A percentile compares a stretch with the other conserved stretches of the same genome.
Conservation (phyloP, 495 filamentous ascomycete species). For the Annulohypoxylon stygium region DNA sequence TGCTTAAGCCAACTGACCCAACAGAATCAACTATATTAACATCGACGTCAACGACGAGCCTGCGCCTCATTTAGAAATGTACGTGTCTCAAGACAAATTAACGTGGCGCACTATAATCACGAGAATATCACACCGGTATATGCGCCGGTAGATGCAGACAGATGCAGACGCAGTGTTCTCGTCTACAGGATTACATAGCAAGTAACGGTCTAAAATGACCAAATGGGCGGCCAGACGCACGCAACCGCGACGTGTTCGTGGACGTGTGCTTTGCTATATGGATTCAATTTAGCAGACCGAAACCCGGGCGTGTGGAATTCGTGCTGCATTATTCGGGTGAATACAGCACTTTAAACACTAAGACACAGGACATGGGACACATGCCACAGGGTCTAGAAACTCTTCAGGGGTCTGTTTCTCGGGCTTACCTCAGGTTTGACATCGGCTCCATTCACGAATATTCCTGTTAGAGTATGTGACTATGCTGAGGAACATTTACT, state of each 20-base stretch:
- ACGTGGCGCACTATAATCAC: neutral
- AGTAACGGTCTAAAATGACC: neutral
- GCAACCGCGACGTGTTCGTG: constrained; percentile 36
- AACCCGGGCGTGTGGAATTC: constrained; percentile 36
- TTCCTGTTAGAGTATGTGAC: neutral
- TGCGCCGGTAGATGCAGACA: neutral
- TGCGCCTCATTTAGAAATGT: neutral
- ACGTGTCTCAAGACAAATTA: constrained; percentile 1
- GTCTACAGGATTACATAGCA: neutral
- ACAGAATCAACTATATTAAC: too few relatives aligned
- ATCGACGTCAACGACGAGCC: too few relatives aligned
- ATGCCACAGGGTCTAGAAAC: neutral
- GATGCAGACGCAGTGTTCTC: constrained; percentile 3
- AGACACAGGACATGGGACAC: constrained; percentile 14
- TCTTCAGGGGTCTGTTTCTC: constrained; percentile 23
- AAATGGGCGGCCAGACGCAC: constrained; percentile 34
- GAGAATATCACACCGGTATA: constrained; percentile 26
- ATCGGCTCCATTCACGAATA: neutral
- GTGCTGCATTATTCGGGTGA: constrained; percentile 34
- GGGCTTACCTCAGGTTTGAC: neutral
- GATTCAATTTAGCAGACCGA: constrained; percentile 19
- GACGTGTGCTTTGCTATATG: neutral
- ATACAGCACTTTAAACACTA: constrained; percentile 10
- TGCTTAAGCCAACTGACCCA: too few relatives aligned
- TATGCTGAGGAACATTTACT: neutral